Evolutionary conservation across 805 yeast genomes (phyloP).

Genomic region (Saturnispora quitensis): DNA sequence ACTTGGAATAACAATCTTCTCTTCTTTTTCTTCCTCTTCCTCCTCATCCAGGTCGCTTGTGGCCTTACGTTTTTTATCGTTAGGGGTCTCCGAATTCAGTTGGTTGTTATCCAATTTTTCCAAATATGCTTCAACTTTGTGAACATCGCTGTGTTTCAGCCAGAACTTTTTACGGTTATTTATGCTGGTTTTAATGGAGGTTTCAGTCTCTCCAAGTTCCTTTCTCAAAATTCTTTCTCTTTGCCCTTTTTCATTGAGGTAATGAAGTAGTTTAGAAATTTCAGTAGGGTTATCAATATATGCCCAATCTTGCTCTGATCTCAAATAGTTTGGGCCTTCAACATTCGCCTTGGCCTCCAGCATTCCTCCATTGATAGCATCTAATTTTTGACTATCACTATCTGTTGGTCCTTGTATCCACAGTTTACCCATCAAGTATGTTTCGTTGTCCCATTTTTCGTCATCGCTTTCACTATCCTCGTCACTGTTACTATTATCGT

Average conservation of each 20-base stretch:
- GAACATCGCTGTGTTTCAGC: slow-evolving; percentile 12
- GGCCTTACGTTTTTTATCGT: slow-evolving; percentile 2
- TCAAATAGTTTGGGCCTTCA: slow-evolving; percentile 50
- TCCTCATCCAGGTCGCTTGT: slow-evolving; percentile 29
- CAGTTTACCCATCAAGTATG: slow-evolving; percentile 70
- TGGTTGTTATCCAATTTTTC: slow-evolving; percentile 31
- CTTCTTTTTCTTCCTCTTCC: slow-evolving; percentile 23
- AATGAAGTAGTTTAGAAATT: slow-evolving; percentile 43
- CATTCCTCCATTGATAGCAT: slow-evolving; percentile 25
- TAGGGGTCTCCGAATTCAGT: slow-evolving; percentile 22
- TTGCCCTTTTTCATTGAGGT: slow-evolving; percentile 70
- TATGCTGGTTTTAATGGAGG: slow-evolving; percentile 48
- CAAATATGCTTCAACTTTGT: slow-evolving; percentile 5
- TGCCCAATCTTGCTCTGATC: slow-evolving; percentile 56
- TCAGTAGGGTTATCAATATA: slow-evolving; percentile 56
- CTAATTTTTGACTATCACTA: slow-evolving; percentile 36
- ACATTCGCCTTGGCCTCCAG: slow-evolving; percentile 34
- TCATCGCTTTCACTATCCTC: slow-evolving; percentile 32
- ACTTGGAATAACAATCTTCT: slow-evolving; percentile 5
- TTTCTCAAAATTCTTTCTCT: slow-evolving; percentile 60
- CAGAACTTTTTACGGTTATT: slow-evolving; percentile 34
- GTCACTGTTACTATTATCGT: slow-evolving; percentile 14
- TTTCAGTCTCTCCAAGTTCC: slow-evolving; percentile 42
- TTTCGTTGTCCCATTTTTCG: slow-evolving; percentile 40
- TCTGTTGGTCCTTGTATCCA: slow-evolving; percentile 87